Evolutionary conservation across 2,329 filamentous ascomycete species (phyloP).

Genomic region (Amauroascus verrucosus): DNA sequence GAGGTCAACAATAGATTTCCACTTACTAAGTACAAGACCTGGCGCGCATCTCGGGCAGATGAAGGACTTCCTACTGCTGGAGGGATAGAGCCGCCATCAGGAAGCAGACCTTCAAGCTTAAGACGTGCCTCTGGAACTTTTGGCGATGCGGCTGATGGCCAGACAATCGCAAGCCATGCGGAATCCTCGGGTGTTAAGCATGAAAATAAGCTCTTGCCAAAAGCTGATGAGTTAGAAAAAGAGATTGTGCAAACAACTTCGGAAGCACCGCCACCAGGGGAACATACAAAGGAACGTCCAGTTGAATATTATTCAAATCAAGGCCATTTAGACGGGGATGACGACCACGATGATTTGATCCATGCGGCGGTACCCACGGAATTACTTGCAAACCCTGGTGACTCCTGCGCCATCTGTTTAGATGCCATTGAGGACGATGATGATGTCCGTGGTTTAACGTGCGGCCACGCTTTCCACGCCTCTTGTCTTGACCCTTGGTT

Average conservation of each 20-base stretch:
- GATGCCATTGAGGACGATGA: conserved; percentile 91
- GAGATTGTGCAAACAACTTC: background rate
- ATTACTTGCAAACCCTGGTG: conserved; percentile 68
- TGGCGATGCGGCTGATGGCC: conserved; percentile 30
- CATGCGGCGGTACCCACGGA: conserved; percentile 72
- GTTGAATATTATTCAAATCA: background rate
- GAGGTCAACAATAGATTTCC: conserved; percentile 98
- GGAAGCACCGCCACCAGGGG: background rate
- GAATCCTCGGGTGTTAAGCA: conserved; percentile 38
- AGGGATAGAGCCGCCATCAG: conserved; percentile 62
- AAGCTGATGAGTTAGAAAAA: conserved; percentile 17
- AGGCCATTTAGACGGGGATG: conserved; percentile 34
- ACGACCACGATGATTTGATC: conserved; percentile 70
- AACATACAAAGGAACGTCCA: background rate
- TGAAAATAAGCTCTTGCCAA: conserved; percentile 26
- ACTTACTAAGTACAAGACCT: conserved; percentile 90
- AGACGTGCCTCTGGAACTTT: conserved; percentile 41
- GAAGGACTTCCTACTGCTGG: conserved; percentile 75
- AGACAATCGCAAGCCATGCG: conserved; percentile 42
- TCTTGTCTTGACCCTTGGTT: conserved; percentile 95
- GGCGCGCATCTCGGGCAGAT: conserved; percentile 72
- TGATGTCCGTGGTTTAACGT: conserved; percentile 84
- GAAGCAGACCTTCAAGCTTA: conserved; percentile 62
- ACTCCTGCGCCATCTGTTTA: conserved; percentile 93
- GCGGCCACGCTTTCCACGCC: conserved; percentile 96